Conservation (phyloP, 2,329 filamentous ascomycete species). For the Colletotrichum tabaci region DNA sequence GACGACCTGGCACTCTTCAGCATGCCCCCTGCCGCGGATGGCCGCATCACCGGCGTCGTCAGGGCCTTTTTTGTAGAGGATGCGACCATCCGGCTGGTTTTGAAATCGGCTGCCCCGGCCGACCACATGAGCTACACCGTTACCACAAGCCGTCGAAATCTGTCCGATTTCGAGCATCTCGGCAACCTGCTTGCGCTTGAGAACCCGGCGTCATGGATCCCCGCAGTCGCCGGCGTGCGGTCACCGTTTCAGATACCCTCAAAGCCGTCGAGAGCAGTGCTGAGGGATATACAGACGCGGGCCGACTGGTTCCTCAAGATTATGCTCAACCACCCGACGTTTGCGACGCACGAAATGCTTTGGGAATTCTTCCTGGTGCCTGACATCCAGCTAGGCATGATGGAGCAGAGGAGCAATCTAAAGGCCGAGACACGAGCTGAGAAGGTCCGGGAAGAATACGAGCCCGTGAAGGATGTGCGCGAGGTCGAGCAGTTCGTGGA, state of each 20-base stretch:
- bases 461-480: conserved; percentile 84
- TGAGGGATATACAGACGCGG: conserved; percentile 89
- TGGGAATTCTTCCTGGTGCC: conserved; percentile 99
- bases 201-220: conserved; percentile 96
- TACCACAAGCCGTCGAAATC: conserved; percentile 90
- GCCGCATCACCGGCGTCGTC: conserved; percentile 91
- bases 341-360: conserved; percentile 95
- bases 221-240: conserved; percentile 81
- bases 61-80: conserved; percentile 98
- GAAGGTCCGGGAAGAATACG: conserved; percentile 89
- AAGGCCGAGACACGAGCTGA: conserved; percentile 89
- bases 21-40: conserved; percentile 78
- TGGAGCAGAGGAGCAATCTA: conserved; percentile 87
- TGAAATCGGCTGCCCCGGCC: conserved; percentile 94
- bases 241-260: conserved; percentile 95
- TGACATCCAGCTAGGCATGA: conserved; percentile 90
- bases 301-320: conserved; percentile 92
- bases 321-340: conserved; percentile 89
- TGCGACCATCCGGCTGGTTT: conserved; percentile 89
- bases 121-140: conserved; percentile 88
- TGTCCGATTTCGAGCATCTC: conserved; percentile 92
- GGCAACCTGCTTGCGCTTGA: conserved; percentile 87
- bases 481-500: conserved; percentile 96
- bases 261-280: conserved; percentile 87
- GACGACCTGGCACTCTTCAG: conserved; percentile 93